A percentile compares a stretch with the other conserved stretches of the same genome.
Conservation (phyloP, 2,329 filamentous ascomycete species). For the Knufia petricola region DNA sequence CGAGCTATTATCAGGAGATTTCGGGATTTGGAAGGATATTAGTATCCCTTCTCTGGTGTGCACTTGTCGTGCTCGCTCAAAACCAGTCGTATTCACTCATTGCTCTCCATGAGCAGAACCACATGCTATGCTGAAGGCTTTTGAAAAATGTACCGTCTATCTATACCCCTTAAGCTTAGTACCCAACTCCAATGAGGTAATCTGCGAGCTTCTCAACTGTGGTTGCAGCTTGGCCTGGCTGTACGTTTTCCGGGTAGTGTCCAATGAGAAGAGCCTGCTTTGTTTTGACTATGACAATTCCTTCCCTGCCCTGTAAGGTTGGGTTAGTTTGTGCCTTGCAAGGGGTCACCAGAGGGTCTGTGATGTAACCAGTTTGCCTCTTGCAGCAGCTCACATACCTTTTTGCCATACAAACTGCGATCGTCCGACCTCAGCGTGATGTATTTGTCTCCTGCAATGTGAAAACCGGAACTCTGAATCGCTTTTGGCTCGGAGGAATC, state of each 20-base stretch:
- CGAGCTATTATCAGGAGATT: not conserved
- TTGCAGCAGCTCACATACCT: slow-evolving; percentile 47
- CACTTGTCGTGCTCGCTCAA: not conserved
- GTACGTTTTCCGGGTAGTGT: slow-evolving; percentile 67
- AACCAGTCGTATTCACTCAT: not conserved
- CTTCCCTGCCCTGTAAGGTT: slow-evolving; percentile 69
- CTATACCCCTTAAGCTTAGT: slow-evolving; percentile 44
- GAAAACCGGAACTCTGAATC: slow-evolving; percentile 62
- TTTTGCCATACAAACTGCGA: slow-evolving; percentile 72
- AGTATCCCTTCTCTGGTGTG: not conserved
- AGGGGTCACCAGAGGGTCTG: not conserved
- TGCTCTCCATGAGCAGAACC: not conserved
- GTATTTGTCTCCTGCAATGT: slow-evolving; percentile 68
- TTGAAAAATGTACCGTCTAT: not conserved
- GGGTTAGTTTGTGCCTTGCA: no score
- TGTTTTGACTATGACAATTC: slow-evolving; percentile 76
- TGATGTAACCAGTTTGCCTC: slow-evolving; percentile 7
- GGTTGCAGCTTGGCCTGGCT: slow-evolving; percentile 65
- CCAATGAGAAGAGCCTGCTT: slow-evolving; percentile 78
- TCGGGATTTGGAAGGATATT: not conserved
- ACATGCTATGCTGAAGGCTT: slow-evolving; percentile 5
- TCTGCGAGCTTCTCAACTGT: slow-evolving; percentile 77
- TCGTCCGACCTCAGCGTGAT: slow-evolving; percentile 68
- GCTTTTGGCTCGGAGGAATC: slow-evolving; percentile 50
- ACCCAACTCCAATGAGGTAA: slow-evolving; percentile 70